phyloP scores from a whole-genome alignment of 805 yeast genomes.

The Yarrowia keelungensis region DNA sequence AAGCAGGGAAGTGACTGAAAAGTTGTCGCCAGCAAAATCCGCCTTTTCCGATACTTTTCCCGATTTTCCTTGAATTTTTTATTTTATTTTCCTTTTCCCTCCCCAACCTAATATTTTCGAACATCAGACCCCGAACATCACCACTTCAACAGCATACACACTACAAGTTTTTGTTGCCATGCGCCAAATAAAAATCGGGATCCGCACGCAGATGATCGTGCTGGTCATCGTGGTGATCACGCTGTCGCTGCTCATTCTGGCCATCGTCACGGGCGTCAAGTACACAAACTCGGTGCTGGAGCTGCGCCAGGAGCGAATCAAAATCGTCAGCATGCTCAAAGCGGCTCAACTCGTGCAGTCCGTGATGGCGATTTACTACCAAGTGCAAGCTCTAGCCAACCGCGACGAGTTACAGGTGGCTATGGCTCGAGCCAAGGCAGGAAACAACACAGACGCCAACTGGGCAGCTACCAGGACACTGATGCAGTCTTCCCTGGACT shows the following conservation, averaged over 20 bases:
- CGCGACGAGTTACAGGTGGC: conserved; percentile 68
- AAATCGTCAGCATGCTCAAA: conserved; percentile 80
- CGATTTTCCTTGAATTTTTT: too few relatives aligned
- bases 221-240: conserved; percentile 72
- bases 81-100: too few relatives aligned
- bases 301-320: conserved; percentile 71
- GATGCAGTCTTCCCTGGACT: conserved; percentile 66
- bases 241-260: conserved; percentile 70
- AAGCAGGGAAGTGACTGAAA: too few relatives aligned
- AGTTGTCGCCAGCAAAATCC: too few relatives aligned
- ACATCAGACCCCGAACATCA: too few relatives aligned
- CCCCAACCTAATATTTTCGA: too few relatives aligned
- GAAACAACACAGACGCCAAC: conserved; percentile 64
- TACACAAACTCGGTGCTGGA: conserved; percentile 58
- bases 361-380: conserved; percentile 67
- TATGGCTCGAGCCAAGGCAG: conserved; percentile 69
- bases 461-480: conserved; percentile 58
- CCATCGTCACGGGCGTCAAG: conserved; percentile 67
- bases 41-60: too few relatives aligned
- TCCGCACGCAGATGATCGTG: conserved; percentile 74
- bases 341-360: conserved; percentile 79
- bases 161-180: conserved; percentile 6
- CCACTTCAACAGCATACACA: too few relatives aligned
- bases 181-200: conserved; percentile 56
- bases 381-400: conserved; percentile 67